A percentile compares a stretch with the other conserved stretches of the same genome.
Evolutionary conservation across 306 rosid species (phyloP).

Genomic region (Quercus glauca): DNA sequence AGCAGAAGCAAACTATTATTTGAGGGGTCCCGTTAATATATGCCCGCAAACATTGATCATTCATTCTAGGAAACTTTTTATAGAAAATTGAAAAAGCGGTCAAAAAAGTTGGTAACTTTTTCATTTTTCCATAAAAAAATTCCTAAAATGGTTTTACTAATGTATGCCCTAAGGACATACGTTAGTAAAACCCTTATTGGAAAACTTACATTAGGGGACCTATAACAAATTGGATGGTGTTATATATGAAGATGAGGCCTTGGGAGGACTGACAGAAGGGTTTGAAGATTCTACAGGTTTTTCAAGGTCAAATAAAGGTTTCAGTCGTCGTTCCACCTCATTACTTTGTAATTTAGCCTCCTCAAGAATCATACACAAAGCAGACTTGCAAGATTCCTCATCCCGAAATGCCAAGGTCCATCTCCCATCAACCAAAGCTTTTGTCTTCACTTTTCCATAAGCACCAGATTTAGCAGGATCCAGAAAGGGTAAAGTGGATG

Average conservation of each 20-base stretch:
- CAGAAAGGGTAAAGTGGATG: slow-evolving; percentile 61
- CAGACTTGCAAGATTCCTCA: slow-evolving; percentile 73
- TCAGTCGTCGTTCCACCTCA: slow-evolving; percentile 80
- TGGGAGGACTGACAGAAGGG: slow-evolving; percentile 20
- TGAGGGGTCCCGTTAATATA: not conserved
- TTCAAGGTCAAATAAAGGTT: slow-evolving; percentile 65
- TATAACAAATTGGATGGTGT: slow-evolving; percentile 37
- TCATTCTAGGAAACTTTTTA: no score
- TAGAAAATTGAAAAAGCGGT: no score
- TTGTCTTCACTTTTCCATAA: slow-evolving; percentile 35
- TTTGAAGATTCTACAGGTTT: slow-evolving; percentile 35
- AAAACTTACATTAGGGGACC: slow-evolving; percentile 14
- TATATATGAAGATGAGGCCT: slow-evolving; percentile 32
- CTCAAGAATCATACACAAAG: slow-evolving; percentile 63
- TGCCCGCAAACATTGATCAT: no score
- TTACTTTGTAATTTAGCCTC: slow-evolving; percentile 49
- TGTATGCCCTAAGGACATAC: no score
- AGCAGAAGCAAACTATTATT: slow-evolving; percentile 36
- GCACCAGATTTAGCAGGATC: slow-evolving; percentile 50
- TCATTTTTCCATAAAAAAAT: no score
- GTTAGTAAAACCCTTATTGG: slow-evolving; percentile 21
- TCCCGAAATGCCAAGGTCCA: slow-evolving; percentile 93
- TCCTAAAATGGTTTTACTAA: no score
- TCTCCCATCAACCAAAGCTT: slow-evolving; percentile 82
- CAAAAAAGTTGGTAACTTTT: no score